Conservation (phyloP, 345 rosid genomes). For the Turritis glabra region DNA sequence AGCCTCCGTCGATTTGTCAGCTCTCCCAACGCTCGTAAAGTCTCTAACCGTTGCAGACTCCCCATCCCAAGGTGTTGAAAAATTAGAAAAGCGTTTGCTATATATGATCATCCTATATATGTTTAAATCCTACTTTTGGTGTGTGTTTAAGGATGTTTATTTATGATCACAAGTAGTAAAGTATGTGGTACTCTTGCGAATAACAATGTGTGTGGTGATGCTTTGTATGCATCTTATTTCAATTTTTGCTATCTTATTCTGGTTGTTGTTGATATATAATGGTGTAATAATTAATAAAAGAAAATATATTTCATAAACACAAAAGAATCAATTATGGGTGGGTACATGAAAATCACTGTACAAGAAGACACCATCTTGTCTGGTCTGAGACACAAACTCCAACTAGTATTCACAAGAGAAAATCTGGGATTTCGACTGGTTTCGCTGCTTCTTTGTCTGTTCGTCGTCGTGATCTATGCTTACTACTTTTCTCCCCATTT, state of each 20-base stretch:
- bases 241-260: slow-evolving; percentile 20
- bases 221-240: slow-evolving; percentile 29
- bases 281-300: slow-evolving; percentile 21
- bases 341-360: slow-evolving; percentile 13
- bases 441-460: slow-evolving; percentile 45
- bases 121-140: slow-evolving; percentile 20
- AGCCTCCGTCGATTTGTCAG: slow-evolving; percentile 64
- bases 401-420: slow-evolving; percentile 51
- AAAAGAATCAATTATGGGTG: slow-evolving; percentile 25
- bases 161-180: background rate
- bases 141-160: slow-evolving; percentile 6
- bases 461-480: slow-evolving; percentile 55
- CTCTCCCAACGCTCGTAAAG: slow-evolving; percentile 88
- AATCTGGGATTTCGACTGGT: slow-evolving; percentile 64
- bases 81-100: background rate
- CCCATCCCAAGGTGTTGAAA: slow-evolving; percentile 83
- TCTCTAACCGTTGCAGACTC: slow-evolving; percentile 78
- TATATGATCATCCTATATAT: slow-evolving; percentile 8
- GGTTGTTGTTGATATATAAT: slow-evolving; percentile 23
- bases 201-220: slow-evolving; percentile 32
- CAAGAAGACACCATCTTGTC: slow-evolving; percentile 18
- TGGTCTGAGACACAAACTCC: slow-evolving; percentile 12
- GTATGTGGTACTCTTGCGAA: slow-evolving; percentile 6
- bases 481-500: slow-evolving; percentile 50
- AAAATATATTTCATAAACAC: slow-evolving; percentile 24